These are phyloP conservation scores for Apocynum venetum DNA, from an alignment of 257 asterid genomes.

Conservation along the genomic window DNA sequence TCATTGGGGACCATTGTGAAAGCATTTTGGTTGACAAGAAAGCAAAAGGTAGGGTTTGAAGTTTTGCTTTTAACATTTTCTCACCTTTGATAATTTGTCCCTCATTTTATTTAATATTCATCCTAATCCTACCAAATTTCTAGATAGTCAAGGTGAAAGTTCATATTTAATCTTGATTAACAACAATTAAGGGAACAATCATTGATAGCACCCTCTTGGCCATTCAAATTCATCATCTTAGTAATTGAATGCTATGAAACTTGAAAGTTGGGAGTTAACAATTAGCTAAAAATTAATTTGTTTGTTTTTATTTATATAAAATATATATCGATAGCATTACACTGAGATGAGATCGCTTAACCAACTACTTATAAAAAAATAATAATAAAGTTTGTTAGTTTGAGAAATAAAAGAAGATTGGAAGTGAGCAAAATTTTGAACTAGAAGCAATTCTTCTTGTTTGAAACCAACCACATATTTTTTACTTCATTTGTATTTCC, in stretches of 20 bases:
- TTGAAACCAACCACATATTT: not conserved
- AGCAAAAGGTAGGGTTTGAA: constrained; percentile 17
- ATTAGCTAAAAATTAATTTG: too few species aligned
- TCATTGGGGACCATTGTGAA: constrained; percentile 27
- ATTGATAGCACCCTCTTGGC: not conserved
- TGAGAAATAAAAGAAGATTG: not conserved
- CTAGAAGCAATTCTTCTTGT: not conserved
- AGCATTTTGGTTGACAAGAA: constrained; percentile 19
- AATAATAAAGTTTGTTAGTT: too few species aligned
- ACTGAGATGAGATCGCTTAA: too few species aligned
- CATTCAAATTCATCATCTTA: not conserved
- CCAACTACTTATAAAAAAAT: too few species aligned
- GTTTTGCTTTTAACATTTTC: constrained; percentile 15
- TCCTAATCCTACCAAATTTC: not conserved
- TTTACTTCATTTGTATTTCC: not conserved
- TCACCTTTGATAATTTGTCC: constrained; percentile 1
- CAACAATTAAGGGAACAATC: not conserved
- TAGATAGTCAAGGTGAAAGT: not conserved
- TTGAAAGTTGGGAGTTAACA: too few species aligned
- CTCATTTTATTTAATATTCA: not conserved
- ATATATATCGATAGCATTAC: too few species aligned
- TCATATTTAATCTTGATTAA: not conserved
- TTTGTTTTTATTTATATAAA: too few species aligned
- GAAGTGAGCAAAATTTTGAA: not conserved
- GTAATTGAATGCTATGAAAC: not conserved